These are phyloP conservation scores for Russula dissimulans DNA, from an alignment of 768 basidiomycete genomes.

Conservation along the genomic window DNA sequence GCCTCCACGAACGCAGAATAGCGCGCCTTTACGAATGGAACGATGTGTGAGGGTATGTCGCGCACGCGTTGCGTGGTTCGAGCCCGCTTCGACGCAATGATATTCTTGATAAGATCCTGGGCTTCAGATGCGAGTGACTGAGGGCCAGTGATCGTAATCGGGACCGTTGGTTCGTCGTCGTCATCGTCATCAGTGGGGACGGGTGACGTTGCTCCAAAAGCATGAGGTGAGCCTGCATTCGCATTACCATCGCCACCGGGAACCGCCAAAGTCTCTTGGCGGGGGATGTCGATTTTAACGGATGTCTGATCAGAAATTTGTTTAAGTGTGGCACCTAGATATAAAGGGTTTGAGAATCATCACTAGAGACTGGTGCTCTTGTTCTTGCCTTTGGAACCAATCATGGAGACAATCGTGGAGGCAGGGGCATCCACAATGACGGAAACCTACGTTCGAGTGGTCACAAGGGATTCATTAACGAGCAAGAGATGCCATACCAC, in stretches of 20 bases:
- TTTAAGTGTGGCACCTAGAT: constrained; percentile 75
- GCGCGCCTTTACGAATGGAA: constrained; percentile 76
- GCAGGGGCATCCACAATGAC: constrained; percentile 72
- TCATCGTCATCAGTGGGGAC: constrained; percentile 53
- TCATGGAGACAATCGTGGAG: constrained; percentile 83
- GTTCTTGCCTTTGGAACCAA: constrained; percentile 75
- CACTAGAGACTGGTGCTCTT: background rate
- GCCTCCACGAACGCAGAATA: constrained; percentile 52
- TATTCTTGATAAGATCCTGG: constrained; percentile 66
- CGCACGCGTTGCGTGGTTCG: constrained; percentile 70
- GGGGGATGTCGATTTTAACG: constrained; percentile 86
- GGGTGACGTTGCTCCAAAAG: constrained; percentile 41
- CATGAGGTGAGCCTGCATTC: constrained; percentile 32
- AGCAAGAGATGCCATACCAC: constrained; percentile 36
- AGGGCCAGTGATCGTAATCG: constrained; percentile 79
- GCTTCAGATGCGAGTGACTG: constrained; percentile 75
- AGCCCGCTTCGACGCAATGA: constrained; percentile 81
- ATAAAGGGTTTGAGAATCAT: background rate
- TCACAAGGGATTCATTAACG: background rate
- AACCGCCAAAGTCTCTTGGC: constrained; percentile 47
- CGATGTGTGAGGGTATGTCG: constrained; percentile 72
- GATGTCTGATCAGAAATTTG: constrained; percentile 85
- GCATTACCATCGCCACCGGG: constrained; percentile 43
- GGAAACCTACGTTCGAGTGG: constrained; percentile 41
- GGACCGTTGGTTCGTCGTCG: constrained; percentile 65